Conservation (phyloP, 768 basidiomycete genomes). For the Xanthoconium purpureum region DNA sequence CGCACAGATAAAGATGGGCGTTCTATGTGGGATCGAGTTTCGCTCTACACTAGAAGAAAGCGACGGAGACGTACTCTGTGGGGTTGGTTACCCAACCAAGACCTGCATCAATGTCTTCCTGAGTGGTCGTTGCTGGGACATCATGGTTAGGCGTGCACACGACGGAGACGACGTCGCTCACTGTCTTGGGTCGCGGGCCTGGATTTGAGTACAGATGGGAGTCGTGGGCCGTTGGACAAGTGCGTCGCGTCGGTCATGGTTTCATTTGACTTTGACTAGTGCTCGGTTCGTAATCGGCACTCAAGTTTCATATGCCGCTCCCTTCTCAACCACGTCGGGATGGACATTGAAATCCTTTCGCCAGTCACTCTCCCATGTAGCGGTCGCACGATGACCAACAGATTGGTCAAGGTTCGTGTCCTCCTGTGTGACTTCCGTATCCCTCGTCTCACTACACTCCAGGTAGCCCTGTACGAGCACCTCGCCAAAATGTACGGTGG, state of each 20-base stretch:
- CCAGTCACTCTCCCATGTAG: constrained; percentile 33
- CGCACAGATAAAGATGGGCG: constrained; percentile 78
- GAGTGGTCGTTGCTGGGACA: constrained; percentile 47
- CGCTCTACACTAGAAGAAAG: background rate
- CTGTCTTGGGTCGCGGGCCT: constrained; percentile 32
- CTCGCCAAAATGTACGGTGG: constrained; percentile 65
- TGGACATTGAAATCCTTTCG: constrained; percentile 22
- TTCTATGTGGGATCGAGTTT: constrained; percentile 40
- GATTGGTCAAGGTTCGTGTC: constrained; percentile 50
- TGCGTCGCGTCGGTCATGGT: background rate
- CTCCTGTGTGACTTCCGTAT: background rate
- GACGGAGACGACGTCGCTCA: constrained; percentile 8
- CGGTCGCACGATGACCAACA: constrained; percentile 40
- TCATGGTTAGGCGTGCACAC: background rate
- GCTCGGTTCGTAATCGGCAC: too few relatives aligned
- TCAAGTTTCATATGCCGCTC: background rate
- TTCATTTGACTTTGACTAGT: background rate
- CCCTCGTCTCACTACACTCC: background rate
- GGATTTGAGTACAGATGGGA: constrained; percentile 35
- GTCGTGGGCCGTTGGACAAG: constrained; percentile 26
- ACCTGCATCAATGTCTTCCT: constrained; percentile 49
- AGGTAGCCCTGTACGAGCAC: constrained; percentile 94
- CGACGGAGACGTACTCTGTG: constrained; percentile 46
- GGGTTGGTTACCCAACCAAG: constrained; percentile 64
- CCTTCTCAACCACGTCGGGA: constrained; percentile 2